These are phyloP conservation scores for Haplosporangium sp. DNA, from an alignment of 371 early-diverging fungal species.

Conservation along the genomic window DNA sequence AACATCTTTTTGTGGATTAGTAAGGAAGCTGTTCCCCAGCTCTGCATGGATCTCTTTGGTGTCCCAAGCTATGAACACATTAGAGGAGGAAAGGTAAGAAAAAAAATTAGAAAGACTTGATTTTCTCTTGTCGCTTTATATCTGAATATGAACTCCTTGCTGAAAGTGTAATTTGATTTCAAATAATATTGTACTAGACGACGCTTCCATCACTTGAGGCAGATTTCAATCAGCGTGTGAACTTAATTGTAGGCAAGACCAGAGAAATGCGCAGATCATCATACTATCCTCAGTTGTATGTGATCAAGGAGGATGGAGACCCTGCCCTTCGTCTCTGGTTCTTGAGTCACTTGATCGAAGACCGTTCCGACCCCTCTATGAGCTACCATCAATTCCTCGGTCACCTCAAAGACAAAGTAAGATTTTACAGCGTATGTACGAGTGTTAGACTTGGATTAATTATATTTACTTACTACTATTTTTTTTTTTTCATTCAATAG, in stretches of 20 bases:
- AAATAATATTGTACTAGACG: slow-evolving; percentile 26
- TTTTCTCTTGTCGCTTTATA: too few relatives aligned
- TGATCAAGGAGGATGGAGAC: slow-evolving; percentile 95
- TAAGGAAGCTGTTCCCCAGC: slow-evolving; percentile 78
- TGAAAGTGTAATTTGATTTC: neutral
- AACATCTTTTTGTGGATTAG: slow-evolving; percentile 94
- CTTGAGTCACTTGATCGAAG: slow-evolving; percentile 90
- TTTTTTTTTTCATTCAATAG: slow-evolving; percentile 6
- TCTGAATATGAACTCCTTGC: too few relatives aligned
- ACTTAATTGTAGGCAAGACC: slow-evolving; percentile 68
- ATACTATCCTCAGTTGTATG: slow-evolving; percentile 74
- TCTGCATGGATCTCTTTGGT: slow-evolving; percentile 79
- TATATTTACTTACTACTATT: neutral
- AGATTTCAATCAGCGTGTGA: slow-evolving; percentile 68
- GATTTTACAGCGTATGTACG: neutral
- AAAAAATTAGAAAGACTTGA: too few relatives aligned
- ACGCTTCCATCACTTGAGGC: slow-evolving; percentile 70
- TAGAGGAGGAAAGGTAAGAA: slow-evolving; percentile 68
- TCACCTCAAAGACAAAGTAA: slow-evolving; percentile 72
- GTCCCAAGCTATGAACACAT: slow-evolving; percentile 69
- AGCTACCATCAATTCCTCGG: slow-evolving; percentile 89
- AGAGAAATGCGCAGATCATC: slow-evolving; percentile 69
- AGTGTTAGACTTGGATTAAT: neutral
- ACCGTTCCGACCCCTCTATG: slow-evolving; percentile 84
- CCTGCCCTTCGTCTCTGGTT: slow-evolving; percentile 85